These are phyloP conservation scores for Clarkia xantiana DNA, from an alignment of 345 rosid species.

Conservation along the genomic window DNA sequence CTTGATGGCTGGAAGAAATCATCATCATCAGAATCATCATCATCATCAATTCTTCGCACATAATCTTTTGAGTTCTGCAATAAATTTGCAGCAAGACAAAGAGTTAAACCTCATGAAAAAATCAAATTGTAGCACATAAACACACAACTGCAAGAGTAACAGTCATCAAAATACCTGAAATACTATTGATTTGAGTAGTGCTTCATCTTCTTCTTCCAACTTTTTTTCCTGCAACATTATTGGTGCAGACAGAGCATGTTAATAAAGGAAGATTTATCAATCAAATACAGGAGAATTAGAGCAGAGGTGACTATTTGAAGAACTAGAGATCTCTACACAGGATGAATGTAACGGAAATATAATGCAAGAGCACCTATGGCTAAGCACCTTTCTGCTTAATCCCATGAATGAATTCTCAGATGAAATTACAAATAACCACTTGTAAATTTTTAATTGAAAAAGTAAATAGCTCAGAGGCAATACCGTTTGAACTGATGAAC, in stretches of 20 bases:
- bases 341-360: too few relatives aligned
- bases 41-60: slow-evolving; percentile 8
- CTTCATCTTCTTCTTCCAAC: slow-evolving; percentile 17
- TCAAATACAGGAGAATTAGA: too few relatives aligned
- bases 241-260: not conserved
- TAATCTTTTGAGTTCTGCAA: slow-evolving; percentile 8
- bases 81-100: not conserved
- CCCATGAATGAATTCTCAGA: not conserved
- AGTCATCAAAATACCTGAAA: slow-evolving; percentile 8
- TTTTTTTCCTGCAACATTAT: slow-evolving; percentile 8
- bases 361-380: not conserved
- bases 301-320: too few relatives aligned
- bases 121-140: not conserved
- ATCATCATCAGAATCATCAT: slow-evolving; percentile 9
- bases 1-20: not conserved
- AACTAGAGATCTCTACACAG: too few relatives aligned
- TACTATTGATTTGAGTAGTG: slow-evolving; percentile 7
- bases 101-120: too few relatives aligned
- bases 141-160: too few relatives aligned
- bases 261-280: too few relatives aligned
- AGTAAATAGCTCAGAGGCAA: slow-evolving; percentile 4
- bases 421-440: not conserved
- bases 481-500: slow-evolving; percentile 48
- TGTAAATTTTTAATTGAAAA: too few relatives aligned
- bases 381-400: not conserved